Conservation (phyloP, 192 early-diverging fungal genomes). For the Coemansia sp. region DNA sequence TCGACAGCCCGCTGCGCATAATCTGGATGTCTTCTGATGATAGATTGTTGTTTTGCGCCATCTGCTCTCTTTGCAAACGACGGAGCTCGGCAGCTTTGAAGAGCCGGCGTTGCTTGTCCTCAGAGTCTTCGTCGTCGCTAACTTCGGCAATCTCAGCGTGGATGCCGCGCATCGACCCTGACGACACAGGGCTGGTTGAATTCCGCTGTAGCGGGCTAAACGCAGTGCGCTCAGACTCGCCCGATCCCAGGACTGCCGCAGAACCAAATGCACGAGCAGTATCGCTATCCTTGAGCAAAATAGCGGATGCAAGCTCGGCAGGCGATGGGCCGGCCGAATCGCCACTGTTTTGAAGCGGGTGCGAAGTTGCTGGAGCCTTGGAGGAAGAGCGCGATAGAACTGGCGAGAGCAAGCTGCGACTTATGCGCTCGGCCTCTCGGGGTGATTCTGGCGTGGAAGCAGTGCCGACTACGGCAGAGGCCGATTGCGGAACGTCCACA, state of each 20-base stretch:
- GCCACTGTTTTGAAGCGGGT: constrained; percentile 18
- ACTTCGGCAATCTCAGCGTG: constrained; percentile 23
- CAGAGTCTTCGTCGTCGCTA: constrained; percentile 24
- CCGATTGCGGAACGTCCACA: not conserved
- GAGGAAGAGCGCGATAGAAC: constrained; percentile 20
- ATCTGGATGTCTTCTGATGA: constrained; percentile 41
- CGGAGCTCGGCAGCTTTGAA: constrained; percentile 37
- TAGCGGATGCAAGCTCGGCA: constrained; percentile 16
- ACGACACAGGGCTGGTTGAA: constrained; percentile 16
- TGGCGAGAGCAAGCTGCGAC: not conserved
- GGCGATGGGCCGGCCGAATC: constrained; percentile 9
- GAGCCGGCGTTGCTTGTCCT: constrained; percentile 36
- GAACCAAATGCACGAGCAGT: constrained; percentile 11
- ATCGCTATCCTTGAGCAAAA: constrained; percentile 22
- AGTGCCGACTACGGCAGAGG: not conserved
- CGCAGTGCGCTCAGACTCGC: constrained; percentile 29
- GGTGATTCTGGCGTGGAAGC: not conserved
- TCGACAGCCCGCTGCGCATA: constrained; percentile 57
- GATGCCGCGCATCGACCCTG: constrained; percentile 3
- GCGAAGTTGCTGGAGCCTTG: constrained; percentile 27
- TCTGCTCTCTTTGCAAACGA: constrained; percentile 37
- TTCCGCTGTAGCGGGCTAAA: constrained; percentile 6
- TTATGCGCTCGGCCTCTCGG: not conserved
- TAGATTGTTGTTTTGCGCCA: constrained; percentile 21
- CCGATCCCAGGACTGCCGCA: constrained; percentile 13